Evolutionary conservation across 139 green algal genomes (phyloP).

Genomic region (Nannochloris sp.): DNA sequence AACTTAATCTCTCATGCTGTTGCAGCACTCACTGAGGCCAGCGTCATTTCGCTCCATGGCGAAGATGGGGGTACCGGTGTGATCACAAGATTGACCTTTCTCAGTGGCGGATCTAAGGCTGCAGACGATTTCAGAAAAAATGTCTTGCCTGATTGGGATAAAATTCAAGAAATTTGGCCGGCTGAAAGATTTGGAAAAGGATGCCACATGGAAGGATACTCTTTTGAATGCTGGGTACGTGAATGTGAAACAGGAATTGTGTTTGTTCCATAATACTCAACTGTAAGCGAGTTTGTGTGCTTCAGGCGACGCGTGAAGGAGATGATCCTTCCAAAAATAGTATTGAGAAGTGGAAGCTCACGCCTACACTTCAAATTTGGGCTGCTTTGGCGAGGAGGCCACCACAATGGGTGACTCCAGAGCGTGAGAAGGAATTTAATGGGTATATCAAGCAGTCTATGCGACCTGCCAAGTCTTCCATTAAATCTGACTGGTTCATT

Average conservation of each 20-base stretch:
- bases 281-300: no score
- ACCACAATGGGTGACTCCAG: neutral
- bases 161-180: neutral
- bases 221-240: neutral
- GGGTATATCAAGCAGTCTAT: neutral
- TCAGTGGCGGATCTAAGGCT: neutral
- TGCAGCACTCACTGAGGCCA: neutral
- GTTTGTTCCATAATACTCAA: no score
- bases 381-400: neutral
- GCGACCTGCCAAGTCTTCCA: neutral
- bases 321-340: neutral
- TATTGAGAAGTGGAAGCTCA: neutral
- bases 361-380: neutral
- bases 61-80: slow-evolving; percentile 1
- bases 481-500: slow-evolving; percentile 1
- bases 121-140: neutral
- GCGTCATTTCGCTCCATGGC: neutral
- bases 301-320: neutral
- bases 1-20: neutral
- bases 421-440: neutral
- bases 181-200: neutral
- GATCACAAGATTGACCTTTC: neutral
- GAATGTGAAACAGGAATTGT: no score
- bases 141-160: neutral
- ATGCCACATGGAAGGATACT: neutral